Percentiles rank a stretch among this genome's conserved stretches.
phyloP scores from a whole-genome alignment of 306 rosid genomes.

The Quercus glauca region DNA sequence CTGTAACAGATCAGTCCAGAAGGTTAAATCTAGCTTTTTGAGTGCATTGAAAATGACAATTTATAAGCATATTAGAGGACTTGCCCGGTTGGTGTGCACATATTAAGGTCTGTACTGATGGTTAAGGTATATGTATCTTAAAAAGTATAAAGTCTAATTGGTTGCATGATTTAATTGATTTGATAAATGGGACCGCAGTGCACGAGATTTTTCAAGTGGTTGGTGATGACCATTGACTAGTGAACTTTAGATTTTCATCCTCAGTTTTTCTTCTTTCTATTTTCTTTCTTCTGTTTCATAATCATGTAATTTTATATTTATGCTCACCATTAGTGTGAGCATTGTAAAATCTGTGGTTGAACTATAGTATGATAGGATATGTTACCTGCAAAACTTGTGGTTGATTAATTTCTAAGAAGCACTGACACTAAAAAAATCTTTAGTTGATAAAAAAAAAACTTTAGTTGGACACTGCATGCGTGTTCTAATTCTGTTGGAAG shows the following conservation, averaged over 20 bases:
- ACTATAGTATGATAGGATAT: too few species aligned
- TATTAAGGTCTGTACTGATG: background rate
- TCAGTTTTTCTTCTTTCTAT: background rate
- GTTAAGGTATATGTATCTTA: background rate
- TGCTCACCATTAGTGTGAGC: background rate
- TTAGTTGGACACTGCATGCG: too few species aligned
- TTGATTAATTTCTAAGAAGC: background rate
- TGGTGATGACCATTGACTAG: background rate
- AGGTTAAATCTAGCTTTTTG: background rate
- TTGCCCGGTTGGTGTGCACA: conserved; percentile 10
- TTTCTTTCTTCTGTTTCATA: background rate
- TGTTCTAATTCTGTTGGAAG: too few species aligned
- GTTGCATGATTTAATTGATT: background rate
- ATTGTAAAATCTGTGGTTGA: background rate
- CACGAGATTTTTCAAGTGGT: background rate
- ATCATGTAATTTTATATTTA: background rate
- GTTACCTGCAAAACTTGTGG: background rate
- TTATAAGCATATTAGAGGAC: background rate
- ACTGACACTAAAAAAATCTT: too few species aligned
- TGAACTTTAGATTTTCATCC: background rate
- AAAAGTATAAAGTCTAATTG: background rate
- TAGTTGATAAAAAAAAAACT: too few species aligned
- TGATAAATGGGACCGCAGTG: background rate
- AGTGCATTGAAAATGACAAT: conserved; percentile 10
- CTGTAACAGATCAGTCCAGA: background rate